A percentile compares a stretch with the other conserved stretches of the same genome.
These are phyloP conservation scores for Saccharomyces pastorianus DNA, from an alignment of 1,139 yeast genomes.

Conservation along the genomic window DNA sequence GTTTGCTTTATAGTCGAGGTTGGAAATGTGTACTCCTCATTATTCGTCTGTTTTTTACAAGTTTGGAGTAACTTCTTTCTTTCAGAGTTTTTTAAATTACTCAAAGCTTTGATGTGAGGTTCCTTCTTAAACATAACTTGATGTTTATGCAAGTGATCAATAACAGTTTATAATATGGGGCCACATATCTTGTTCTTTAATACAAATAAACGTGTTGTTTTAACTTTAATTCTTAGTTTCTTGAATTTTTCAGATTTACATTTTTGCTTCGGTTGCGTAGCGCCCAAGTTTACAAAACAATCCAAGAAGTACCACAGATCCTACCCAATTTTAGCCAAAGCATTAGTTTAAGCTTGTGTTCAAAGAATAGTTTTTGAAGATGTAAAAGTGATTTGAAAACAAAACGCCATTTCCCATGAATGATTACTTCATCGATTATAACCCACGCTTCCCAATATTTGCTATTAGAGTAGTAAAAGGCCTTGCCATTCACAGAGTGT, in stretches of 20 bases:
- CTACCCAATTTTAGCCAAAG: neutral
- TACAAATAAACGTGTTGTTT: neutral
- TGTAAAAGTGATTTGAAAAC: neutral
- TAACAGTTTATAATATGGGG: neutral
- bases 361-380: neutral
- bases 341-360: neutral
- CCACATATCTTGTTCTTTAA: too few species aligned
- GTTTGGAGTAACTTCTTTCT: constrained; percentile 50
- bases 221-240: neutral
- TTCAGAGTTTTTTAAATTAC: constrained; percentile 78
- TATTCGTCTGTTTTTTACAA: constrained; percentile 39
- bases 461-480: constrained; percentile 9
- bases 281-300: neutral
- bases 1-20: constrained; percentile 64
- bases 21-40: constrained; percentile 43
- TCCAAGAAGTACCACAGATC: neutral
- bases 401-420: neutral
- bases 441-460: constrained; percentile 12
- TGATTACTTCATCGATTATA: constrained; percentile 3
- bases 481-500: constrained; percentile 12
- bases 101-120: constrained; percentile 60
- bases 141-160: too few species aligned
- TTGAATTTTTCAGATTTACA: neutral
- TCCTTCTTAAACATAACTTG: constrained; percentile 53
- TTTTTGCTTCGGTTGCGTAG: neutral